These are phyloP conservation scores for Mariannaea elegans DNA, from an alignment of 2,329 filamentous ascomycete genomes.

Conservation along the genomic window DNA sequence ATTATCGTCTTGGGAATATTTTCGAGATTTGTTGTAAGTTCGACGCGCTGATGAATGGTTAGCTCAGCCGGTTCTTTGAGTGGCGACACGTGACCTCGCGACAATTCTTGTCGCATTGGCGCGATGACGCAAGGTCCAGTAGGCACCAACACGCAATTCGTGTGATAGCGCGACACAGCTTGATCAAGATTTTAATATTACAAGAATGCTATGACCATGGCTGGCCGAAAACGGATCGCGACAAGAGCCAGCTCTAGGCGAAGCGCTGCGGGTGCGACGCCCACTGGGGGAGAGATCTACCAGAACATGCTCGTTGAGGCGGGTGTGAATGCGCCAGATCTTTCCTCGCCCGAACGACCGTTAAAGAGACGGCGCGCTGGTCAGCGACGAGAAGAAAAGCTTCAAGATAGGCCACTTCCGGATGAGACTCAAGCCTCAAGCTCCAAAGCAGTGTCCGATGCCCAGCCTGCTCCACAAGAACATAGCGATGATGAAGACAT, in stretches of 20 bases:
- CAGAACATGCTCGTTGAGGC: slow-evolving; percentile 59
- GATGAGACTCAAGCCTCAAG: not conserved
- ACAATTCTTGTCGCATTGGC: slow-evolving; percentile 1
- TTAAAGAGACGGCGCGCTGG: slow-evolving; percentile 49
- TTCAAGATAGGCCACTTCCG: not conserved
- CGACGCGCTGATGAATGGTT: no score
- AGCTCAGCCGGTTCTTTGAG: not conserved
- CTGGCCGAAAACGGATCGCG: slow-evolving; percentile 41
- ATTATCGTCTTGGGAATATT: no score
- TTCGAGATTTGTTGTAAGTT: no score
- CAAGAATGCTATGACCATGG: slow-evolving; percentile 39
- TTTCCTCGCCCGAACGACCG: slow-evolving; percentile 49
- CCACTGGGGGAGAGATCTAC: slow-evolving; percentile 53
- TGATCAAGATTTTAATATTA: not conserved
- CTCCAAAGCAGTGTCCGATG: not conserved
- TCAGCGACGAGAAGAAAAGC: slow-evolving; percentile 6
- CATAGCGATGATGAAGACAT: slow-evolving; percentile 52
- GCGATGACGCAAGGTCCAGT: slow-evolving; percentile 38
- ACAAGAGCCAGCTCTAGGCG: slow-evolving; percentile 35
- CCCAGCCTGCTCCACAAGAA: slow-evolving; percentile 31
- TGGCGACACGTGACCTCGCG: slow-evolving; percentile 34
- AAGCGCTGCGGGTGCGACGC: slow-evolving; percentile 19
- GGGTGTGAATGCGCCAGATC: slow-evolving; percentile 46
- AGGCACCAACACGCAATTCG: slow-evolving; percentile 28
- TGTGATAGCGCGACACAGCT: slow-evolving; percentile 12